phyloP scores from a whole-genome alignment of 2,329 filamentous ascomycete species.

The Sporothrix schenckii region DNA sequence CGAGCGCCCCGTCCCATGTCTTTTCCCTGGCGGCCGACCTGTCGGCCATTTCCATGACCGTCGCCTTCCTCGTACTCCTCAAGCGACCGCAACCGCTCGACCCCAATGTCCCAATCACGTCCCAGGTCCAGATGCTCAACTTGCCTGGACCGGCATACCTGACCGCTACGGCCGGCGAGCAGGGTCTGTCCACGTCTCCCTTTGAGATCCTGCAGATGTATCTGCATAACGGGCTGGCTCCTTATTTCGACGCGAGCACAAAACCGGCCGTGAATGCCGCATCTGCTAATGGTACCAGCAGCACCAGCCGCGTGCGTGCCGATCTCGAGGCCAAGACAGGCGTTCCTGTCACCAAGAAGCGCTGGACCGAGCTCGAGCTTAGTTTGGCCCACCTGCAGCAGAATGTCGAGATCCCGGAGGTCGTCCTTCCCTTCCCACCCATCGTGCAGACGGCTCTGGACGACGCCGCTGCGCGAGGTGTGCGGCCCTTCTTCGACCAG shows the following conservation, averaged over 20 bases:
- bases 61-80: conserved; percentile 82
- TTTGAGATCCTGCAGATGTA: conserved; percentile 92
- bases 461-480: conserved; percentile 67
- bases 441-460: conserved; percentile 84
- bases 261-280: conserved; percentile 68
- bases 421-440: conserved; percentile 84
- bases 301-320: conserved; percentile 57
- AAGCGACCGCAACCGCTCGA: conserved; percentile 91
- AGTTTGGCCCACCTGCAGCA: conserved; percentile 91
- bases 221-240: conserved; percentile 86
- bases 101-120: conserved; percentile 75
- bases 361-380: conserved; percentile 89
- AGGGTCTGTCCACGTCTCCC: conserved; percentile 74
- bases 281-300: conserved; percentile 50
- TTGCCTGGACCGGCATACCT: conserved; percentile 78
- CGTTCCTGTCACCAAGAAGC: conserved; percentile 96
- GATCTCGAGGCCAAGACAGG: conserved; percentile 92
- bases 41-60: conserved; percentile 74
- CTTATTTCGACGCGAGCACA: conserved; percentile 96
- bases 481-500: conserved; percentile 74
- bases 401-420: conserved; percentile 95
- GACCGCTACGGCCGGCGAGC: conserved; percentile 67
- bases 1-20: conserved; percentile 53
- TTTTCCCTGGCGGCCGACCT: conserved; percentile 85
- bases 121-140: conserved; percentile 91